Conservation (phyloP, 2,329 filamentous ascomycete species). For the Beauveria sp. region DNA sequence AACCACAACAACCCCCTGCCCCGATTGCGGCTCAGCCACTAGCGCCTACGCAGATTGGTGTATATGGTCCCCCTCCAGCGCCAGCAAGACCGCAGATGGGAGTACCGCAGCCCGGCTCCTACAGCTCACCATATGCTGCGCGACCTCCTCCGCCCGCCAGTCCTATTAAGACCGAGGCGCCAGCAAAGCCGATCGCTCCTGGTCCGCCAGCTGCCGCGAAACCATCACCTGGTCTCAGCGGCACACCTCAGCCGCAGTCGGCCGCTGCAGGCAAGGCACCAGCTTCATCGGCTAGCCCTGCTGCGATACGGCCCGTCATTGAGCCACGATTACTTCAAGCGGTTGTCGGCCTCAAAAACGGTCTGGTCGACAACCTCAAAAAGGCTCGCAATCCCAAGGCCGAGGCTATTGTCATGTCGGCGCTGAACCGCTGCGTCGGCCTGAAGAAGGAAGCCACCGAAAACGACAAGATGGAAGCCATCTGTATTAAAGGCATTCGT, state of each 20-base stretch:
- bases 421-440: constrained; percentile 42
- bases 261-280: constrained; percentile 17
- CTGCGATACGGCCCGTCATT: constrained; percentile 30
- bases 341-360: constrained; percentile 38
- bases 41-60: constrained; percentile 22
- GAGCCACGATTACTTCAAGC: constrained; percentile 35
- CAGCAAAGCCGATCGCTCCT: constrained; percentile 12
- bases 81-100: constrained; percentile 26
- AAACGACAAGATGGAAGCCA: constrained; percentile 38
- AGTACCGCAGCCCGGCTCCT: constrained; percentile 24
- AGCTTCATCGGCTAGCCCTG: constrained; percentile 19
- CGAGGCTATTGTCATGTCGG: constrained; percentile 44
- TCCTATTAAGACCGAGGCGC: constrained; percentile 2
- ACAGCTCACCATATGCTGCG: constrained; percentile 31
- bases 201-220: not conserved
- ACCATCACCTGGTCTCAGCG: not conserved
- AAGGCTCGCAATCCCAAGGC: constrained; percentile 34
- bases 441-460: constrained; percentile 37
- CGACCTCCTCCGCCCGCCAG: constrained; percentile 19
- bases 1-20: constrained; percentile 21
- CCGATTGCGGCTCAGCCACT: constrained; percentile 13
- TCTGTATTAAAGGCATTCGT: constrained; percentile 36
- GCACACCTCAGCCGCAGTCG: constrained; percentile 13
- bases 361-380: constrained; percentile 37
- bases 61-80: constrained; percentile 28